phyloP scores from a whole-genome alignment of 495 filamentous ascomycete genomes.

The Penicillium daleae region DNA sequence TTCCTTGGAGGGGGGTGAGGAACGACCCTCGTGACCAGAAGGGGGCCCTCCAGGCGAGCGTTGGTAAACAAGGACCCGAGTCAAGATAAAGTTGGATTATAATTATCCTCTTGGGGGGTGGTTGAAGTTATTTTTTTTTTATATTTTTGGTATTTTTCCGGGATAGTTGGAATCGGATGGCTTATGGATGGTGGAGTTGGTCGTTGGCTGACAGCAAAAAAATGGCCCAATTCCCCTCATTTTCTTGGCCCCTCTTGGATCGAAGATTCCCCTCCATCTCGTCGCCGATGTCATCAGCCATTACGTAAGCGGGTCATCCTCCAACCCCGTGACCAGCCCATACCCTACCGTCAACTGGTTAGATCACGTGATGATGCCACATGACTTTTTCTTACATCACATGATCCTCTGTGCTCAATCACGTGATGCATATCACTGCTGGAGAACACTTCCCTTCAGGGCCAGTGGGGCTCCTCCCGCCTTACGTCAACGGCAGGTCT shows the following conservation, averaged over 20 bases:
- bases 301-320: neutral
- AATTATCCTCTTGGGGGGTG: neutral
- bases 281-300: slow-evolving; percentile 6
- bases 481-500: slow-evolving; percentile 20
- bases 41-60: slow-evolving; percentile 3
- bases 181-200: slow-evolving; percentile 5
- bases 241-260: neutral
- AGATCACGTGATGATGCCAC: slow-evolving; percentile 13
- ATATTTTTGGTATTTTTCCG: neutral
- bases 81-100: slow-evolving; percentile 2
- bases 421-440: slow-evolving; percentile 3
- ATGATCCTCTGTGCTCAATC: neutral
- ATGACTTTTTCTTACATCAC: neutral
- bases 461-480: neutral
- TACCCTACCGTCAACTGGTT: slow-evolving; percentile 5
- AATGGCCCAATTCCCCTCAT: slow-evolving; percentile 6
- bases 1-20: neutral
- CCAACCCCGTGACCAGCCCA: slow-evolving; percentile 16
- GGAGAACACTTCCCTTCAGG: neutral
- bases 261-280: slow-evolving; percentile 1
- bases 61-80: neutral
- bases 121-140: neutral
- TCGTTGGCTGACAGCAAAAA: slow-evolving; percentile 1
- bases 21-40: slow-evolving; percentile 7
- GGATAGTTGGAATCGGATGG: neutral